These are phyloP conservation scores for Aureobasidium sp. DNA, from an alignment of 2,329 filamentous ascomycete genomes.

Conservation along the genomic window DNA sequence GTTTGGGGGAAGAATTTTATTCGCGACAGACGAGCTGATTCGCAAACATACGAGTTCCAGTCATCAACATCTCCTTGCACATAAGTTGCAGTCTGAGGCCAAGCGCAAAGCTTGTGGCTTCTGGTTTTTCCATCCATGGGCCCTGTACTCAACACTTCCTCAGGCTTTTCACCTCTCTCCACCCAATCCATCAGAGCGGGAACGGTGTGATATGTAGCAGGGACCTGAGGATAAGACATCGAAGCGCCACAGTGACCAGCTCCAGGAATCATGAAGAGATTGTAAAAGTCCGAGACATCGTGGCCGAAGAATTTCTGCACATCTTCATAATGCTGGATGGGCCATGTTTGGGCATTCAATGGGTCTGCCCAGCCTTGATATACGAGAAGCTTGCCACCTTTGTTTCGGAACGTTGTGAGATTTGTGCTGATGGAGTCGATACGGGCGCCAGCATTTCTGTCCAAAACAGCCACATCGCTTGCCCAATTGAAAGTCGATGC, in stretches of 20 bases:
- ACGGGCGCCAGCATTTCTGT: conserved; percentile 28
- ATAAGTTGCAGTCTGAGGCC: conserved; percentile 28
- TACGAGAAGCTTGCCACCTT: conserved; percentile 34
- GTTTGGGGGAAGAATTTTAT: too few species aligned
- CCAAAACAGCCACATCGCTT: conserved; percentile 30
- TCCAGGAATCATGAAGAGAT: conserved; percentile 34
- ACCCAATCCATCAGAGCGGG: conserved; percentile 32
- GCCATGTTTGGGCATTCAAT: conserved; percentile 33
- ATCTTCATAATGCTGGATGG: conserved; percentile 30
- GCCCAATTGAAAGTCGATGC: conserved; percentile 33
- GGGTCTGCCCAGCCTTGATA: conserved; percentile 36
- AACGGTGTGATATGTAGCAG: conserved; percentile 30
- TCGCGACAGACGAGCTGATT: too few species aligned
- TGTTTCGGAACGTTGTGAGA: conserved; percentile 26
- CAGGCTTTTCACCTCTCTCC: conserved; percentile 27
- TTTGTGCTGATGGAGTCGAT: conserved; percentile 35
- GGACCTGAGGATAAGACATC: conserved; percentile 28
- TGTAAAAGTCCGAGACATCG: conserved; percentile 30
- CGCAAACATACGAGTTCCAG: conserved; percentile 24
- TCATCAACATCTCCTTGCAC: conserved; percentile 22
- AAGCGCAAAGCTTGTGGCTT: conserved; percentile 31
- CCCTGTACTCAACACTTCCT: conserved; percentile 26
- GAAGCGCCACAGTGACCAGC: conserved; percentile 36
- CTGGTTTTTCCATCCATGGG: conserved; percentile 27
- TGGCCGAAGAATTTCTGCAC: conserved; percentile 24